Percentiles rank a stretch among this genome's conserved stretches.
Conservation (phyloP, 257 asterid species). For the Lavandula angustifolia region DNA sequence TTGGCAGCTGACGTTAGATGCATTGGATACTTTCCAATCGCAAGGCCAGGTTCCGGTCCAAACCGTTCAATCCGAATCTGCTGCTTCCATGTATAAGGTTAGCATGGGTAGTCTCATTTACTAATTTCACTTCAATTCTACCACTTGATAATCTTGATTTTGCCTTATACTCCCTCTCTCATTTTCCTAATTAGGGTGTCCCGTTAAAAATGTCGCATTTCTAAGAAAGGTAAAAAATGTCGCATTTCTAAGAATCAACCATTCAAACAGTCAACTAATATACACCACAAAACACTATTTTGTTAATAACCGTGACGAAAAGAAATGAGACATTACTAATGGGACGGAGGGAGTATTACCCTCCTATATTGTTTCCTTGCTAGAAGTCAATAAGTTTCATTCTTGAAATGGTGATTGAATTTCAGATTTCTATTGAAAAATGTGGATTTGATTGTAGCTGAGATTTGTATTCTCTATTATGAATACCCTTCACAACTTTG, state of each 20-base stretch:
- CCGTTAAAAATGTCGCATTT: too few relatives aligned
- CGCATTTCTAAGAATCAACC: too few relatives aligned
- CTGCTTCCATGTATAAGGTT: conserved; percentile 95
- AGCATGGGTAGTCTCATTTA: conserved; percentile 28
- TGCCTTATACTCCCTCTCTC: too few relatives aligned
- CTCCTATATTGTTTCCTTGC: not conserved
- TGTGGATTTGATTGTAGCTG: not conserved
- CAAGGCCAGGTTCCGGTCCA: conserved; percentile 86
- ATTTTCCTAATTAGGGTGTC: too few relatives aligned
- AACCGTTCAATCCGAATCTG: conserved; percentile 95
- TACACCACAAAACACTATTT: too few relatives aligned
- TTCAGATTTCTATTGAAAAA: conserved; percentile 10
- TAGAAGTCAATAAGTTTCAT: not conserved
- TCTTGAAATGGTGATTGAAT: not conserved
- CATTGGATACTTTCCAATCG: conserved; percentile 87
- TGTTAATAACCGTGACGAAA: too few relatives aligned
- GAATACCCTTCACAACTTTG: conserved; percentile 20
- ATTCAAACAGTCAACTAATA: too few relatives aligned
- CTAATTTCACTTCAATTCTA: not conserved
- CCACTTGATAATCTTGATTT: conserved; percentile 1
- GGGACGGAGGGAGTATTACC: too few relatives aligned
- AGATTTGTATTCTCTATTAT: conserved; percentile 3
- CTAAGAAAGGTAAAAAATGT: too few relatives aligned
- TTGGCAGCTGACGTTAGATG: conserved; percentile 98
- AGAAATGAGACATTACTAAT: too few relatives aligned